Evolutionary conservation across 2,329 filamentous ascomycete species (phyloP), one percentile per base, ranked within the genome.

Genomic region (Apiospora malaysiana): DNA sequence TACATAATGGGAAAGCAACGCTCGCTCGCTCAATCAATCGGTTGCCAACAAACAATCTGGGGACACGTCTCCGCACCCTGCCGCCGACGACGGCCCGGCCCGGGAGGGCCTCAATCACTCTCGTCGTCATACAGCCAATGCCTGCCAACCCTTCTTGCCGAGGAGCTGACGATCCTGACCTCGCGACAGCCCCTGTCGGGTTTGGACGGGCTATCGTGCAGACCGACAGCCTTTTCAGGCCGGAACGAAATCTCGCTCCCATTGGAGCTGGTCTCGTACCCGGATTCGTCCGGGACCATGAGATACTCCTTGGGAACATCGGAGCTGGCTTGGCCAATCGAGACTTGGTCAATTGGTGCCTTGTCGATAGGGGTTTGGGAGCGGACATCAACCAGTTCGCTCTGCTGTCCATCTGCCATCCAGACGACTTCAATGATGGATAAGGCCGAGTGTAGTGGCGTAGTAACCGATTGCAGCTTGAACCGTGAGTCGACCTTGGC

Each of bases 351-450:
- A 21, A 37, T 32, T 21, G 51, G 6, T 7, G 25, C 51, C 14
- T 59, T 32, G 27, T n/a, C 47, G 9, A 32, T 37, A 18, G 51
- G 56, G 32, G 32, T 18, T 63, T 40, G 56, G 18, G 56, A 40
- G 18, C 40, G 56, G 56, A 14, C 5, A 40, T 63, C 32, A 32
- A 63, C 32, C 27, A 21, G 9, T 40, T n/a, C 56, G 21, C 7
- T 14, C 56, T 40, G 56, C 18, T 10, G 21, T 9, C 32, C 10
- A 1, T n/a, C 21, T 14, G 16, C 56, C 56, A 63, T 63, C 71
- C 72, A 74, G 23, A 71, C 49, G 2, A 73, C 68, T 25, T 73
- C 66, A 32, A 73, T 74, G 10, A 74, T 67, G 10, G 71, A 74
- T 4, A 71, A 69, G 1, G 66, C 71, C 9, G 72, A 72, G 47